A percentile compares a stretch with the other conserved stretches of the same genome.
These are phyloP conservation scores for Bothriochloa decipiens DNA, from an alignment of 176 grass and related monocot species.

Conservation along the genomic window DNA sequence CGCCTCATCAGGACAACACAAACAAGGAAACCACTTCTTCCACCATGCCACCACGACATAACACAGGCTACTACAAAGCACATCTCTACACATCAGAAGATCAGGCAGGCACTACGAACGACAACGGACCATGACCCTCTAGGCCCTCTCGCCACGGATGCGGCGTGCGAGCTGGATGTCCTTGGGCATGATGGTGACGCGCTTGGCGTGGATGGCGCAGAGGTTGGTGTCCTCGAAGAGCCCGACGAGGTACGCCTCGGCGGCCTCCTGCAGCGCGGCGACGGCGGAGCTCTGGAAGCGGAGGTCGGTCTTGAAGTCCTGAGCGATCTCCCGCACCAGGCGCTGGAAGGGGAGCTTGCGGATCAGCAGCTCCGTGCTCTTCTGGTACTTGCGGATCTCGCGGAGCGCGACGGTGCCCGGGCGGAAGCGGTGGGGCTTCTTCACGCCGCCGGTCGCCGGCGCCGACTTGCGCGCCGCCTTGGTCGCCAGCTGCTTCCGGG, in stretches of 20 bases:
- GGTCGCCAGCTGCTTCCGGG: slow-evolving; percentile 65
- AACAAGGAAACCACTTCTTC: neutral
- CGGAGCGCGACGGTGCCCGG: slow-evolving; percentile 67
- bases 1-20: neutral
- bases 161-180: slow-evolving; percentile 70
- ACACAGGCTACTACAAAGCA: neutral
- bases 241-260: slow-evolving; percentile 71
- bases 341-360: slow-evolving; percentile 77
- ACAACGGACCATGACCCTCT: no score
- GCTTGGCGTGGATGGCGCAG: slow-evolving; percentile 76
- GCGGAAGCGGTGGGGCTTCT: slow-evolving; percentile 80
- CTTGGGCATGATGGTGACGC: slow-evolving; percentile 81
- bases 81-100: no score
- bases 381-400: slow-evolving; percentile 83
- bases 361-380: slow-evolving; percentile 79
- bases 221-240: slow-evolving; percentile 84
- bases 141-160: slow-evolving; percentile 70
- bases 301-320: slow-evolving; percentile 83
- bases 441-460: slow-evolving; percentile 65
- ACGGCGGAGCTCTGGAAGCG: slow-evolving; percentile 75
- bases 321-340: slow-evolving; percentile 64
- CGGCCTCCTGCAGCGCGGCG: slow-evolving; percentile 68
- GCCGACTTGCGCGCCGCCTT: slow-evolving; percentile 73
- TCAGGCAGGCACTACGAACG: no score
- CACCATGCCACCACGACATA: neutral